Evolutionary conservation across 2,329 filamentous ascomycete genomes (phyloP).

Genomic region (Ramularia collo-cygni): DNA sequence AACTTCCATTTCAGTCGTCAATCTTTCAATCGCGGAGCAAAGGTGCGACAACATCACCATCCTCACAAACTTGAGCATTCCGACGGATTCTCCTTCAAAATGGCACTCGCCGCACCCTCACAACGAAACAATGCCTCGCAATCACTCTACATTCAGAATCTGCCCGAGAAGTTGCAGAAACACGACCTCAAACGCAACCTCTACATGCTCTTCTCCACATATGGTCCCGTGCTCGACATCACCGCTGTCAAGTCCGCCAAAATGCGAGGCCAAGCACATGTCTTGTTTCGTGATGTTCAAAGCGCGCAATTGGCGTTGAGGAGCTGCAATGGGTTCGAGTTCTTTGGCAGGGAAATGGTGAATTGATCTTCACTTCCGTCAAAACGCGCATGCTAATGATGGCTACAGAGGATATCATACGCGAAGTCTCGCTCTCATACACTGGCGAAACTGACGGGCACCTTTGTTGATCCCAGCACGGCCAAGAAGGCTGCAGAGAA

Average conservation of each 20-base stretch:
- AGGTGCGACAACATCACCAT: too few species aligned
- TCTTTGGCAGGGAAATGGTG: constrained; percentile 81
- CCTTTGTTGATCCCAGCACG: constrained; percentile 60
- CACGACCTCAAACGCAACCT: constrained; percentile 76
- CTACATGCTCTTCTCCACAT: constrained; percentile 91
- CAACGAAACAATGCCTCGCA: constrained; percentile 10
- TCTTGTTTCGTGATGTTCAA: constrained; percentile 83
- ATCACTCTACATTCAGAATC: constrained; percentile 82
- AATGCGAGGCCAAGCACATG: constrained; percentile 93
- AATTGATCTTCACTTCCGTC: constrained; percentile 29
- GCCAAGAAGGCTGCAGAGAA: constrained; percentile 18
- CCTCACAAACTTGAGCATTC: not conserved
- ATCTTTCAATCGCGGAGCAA: too few species aligned
- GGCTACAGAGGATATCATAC: constrained; percentile 73
- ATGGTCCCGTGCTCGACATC: constrained; percentile 86
- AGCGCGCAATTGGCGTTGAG: constrained; percentile 93
- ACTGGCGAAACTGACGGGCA: constrained; percentile 85
- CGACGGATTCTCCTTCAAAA: too few species aligned
- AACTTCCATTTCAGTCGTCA: too few species aligned
- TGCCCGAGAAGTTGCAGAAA: constrained; percentile 87
- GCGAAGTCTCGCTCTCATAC: constrained; percentile 83
- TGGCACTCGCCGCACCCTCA: constrained; percentile 4
- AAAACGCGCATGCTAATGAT: constrained; percentile 8
- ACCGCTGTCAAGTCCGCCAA: constrained; percentile 81
- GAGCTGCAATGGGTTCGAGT: constrained; percentile 74